These are phyloP conservation scores for Alternaria atra DNA, from an alignment of 2,329 filamentous ascomycete genomes.

Conservation along the genomic window DNA sequence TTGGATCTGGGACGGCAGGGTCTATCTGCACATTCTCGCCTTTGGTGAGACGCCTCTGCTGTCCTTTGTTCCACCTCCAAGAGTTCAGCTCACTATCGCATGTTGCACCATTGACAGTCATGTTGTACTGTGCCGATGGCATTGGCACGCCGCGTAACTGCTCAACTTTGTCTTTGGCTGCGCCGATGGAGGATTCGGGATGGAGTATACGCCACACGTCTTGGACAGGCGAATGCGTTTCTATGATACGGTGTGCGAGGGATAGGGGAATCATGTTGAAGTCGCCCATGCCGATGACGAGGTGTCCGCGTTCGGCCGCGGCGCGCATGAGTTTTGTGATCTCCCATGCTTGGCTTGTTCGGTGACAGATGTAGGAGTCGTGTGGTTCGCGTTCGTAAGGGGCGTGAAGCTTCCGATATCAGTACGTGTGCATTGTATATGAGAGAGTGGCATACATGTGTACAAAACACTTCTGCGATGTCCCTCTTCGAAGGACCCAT, in stretches of 20 bases:
- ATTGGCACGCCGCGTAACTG: slow-evolving; percentile 70
- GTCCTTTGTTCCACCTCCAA: slow-evolving; percentile 83
- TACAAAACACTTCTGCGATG: slow-evolving; percentile 88
- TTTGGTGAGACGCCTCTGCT: slow-evolving; percentile 72
- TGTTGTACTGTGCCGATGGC: slow-evolving; percentile 80
- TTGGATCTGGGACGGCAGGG: slow-evolving; percentile 72
- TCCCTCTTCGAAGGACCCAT: slow-evolving; percentile 72
- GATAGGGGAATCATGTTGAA: slow-evolving; percentile 96
- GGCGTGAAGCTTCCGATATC: slow-evolving; percentile 72
- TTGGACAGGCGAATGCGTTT: slow-evolving; percentile 76
- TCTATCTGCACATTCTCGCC: slow-evolving; percentile 72
- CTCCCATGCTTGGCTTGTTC: slow-evolving; percentile 93
- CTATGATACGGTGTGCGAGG: slow-evolving; percentile 83
- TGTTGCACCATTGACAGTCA: slow-evolving; percentile 82
- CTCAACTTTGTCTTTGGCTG: slow-evolving; percentile 73
- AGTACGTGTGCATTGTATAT: slow-evolving; percentile 21
- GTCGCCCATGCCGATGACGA: slow-evolving; percentile 88
- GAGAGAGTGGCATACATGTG: slow-evolving; percentile 66
- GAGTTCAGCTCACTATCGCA: slow-evolving; percentile 89
- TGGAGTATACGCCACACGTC: slow-evolving; percentile 88
- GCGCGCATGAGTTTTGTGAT: slow-evolving; percentile 87
- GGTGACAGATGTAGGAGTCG: slow-evolving; percentile 89
- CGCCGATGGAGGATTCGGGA: slow-evolving; percentile 82
- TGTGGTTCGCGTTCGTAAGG: slow-evolving; percentile 82
- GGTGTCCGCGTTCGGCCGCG: slow-evolving; percentile 79